Conservation (phyloP, 805 yeast species). For the Candida coquimbonensis region DNA sequence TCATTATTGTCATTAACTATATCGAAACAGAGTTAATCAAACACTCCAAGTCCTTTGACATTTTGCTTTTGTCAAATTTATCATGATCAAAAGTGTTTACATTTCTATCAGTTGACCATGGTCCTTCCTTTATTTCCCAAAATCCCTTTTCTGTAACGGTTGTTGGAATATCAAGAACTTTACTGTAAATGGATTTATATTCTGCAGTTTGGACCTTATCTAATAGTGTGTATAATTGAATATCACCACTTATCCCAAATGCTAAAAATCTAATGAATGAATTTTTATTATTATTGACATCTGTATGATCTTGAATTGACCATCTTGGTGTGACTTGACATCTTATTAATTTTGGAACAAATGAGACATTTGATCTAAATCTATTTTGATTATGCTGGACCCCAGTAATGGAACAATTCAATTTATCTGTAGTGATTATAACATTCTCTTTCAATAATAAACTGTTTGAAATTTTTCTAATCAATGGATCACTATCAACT, state of each 20-base stretch:
- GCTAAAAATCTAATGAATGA: constrained; percentile 17
- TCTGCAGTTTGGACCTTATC: constrained; percentile 3
- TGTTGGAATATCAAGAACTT: neutral
- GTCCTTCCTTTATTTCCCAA: constrained; percentile 14
- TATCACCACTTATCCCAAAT: constrained; percentile 33
- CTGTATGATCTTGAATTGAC: constrained; percentile 9
- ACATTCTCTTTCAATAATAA: constrained; percentile 8
- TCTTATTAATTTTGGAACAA: constrained; percentile 26
- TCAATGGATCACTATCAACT: constrained; percentile 11
- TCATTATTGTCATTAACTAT: constrained; percentile 17
- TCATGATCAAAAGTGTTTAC: constrained; percentile 14
- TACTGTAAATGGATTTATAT: neutral
- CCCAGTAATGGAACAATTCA: constrained; percentile 15
- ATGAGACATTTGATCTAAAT: constrained; percentile 19
- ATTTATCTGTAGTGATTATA: constrained; percentile 17
- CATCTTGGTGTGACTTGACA: constrained; percentile 29
- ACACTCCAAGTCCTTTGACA: neutral
- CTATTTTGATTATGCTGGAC: constrained; percentile 8
- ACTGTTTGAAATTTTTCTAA: constrained; percentile 17
- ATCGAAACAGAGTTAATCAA: constrained; percentile 9
- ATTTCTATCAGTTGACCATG: constrained; percentile 11
- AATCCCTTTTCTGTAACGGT: constrained; percentile 17
- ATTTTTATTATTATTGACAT: neutral
- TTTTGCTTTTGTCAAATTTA: neutral
- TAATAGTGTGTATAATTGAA: constrained; percentile 22